Conservation (phyloP, 805 yeast genomes). For the Yarrowia keelungensis region DNA sequence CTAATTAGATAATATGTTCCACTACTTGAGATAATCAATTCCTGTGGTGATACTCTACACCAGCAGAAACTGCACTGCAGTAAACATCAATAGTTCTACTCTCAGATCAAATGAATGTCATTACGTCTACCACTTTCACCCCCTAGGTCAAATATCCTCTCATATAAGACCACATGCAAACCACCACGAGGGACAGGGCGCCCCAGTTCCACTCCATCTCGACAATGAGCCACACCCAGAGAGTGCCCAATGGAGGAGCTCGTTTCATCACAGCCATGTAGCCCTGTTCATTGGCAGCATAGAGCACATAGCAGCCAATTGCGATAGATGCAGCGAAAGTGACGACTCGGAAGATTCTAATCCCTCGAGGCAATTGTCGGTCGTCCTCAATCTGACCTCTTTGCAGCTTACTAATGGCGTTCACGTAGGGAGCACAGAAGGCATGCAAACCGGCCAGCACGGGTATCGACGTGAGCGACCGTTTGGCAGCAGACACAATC, state of each 20-base stretch:
- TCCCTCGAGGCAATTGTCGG: constrained; percentile 41
- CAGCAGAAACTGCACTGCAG: too few species aligned
- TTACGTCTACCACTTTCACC: too few species aligned
- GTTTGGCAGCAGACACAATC: constrained; percentile 39
- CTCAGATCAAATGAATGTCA: too few species aligned
- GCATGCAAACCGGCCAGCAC: constrained; percentile 47
- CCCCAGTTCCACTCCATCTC: constrained; percentile 52
- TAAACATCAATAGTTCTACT: too few species aligned
- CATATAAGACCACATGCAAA: constrained; percentile 45
- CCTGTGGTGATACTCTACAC: too few species aligned
- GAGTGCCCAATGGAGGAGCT: constrained; percentile 54
- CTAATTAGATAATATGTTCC: too few species aligned
- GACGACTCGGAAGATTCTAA: constrained; percentile 43
- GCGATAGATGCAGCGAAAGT: constrained; percentile 44
- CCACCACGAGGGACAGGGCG: constrained; percentile 44
- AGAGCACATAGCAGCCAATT: constrained; percentile 50
- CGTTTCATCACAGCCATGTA: constrained; percentile 52
- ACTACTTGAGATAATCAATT: too few species aligned
- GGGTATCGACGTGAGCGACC: constrained; percentile 47
- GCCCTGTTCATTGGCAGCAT: constrained; percentile 49
- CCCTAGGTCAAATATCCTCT: constrained; percentile 40
- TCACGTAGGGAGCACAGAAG: constrained; percentile 27
- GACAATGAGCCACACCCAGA: constrained; percentile 53
- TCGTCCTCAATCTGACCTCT: constrained; percentile 2
- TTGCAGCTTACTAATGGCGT: constrained; percentile 27